These are phyloP conservation scores for Acanthamoeba sp. DNA, from an alignment of 208 protist genomes.

Conservation along the genomic window DNA sequence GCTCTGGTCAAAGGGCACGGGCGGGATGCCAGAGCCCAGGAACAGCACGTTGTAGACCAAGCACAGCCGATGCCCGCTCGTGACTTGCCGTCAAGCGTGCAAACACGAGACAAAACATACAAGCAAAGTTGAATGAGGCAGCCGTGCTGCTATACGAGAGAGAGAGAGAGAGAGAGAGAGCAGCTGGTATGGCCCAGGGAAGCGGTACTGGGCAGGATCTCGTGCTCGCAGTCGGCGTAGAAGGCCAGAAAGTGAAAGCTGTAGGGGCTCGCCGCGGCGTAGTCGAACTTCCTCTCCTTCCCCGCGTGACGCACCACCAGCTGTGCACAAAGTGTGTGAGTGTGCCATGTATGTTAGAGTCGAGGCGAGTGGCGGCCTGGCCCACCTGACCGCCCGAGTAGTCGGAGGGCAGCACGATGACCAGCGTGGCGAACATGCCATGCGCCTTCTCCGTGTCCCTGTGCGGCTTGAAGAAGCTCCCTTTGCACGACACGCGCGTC, in stretches of 20 bases:
- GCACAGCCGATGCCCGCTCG: slow-evolving; percentile 2
- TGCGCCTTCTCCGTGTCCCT: slow-evolving; percentile 37
- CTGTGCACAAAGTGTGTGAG: neutral
- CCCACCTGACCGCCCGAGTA: slow-evolving; percentile 32
- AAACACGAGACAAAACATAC: too few relatives aligned
- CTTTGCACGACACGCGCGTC: too few relatives aligned
- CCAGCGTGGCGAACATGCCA: slow-evolving; percentile 66
- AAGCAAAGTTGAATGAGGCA: too few relatives aligned
- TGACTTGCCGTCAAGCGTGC: neutral
- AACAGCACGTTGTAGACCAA: slow-evolving; percentile 31
- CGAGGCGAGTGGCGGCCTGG: too few relatives aligned
- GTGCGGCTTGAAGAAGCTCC: slow-evolving; percentile 54
- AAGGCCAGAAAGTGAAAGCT: neutral
- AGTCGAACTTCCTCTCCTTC: neutral
- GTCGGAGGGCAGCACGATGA: slow-evolving; percentile 12
- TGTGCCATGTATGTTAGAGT: too few relatives aligned
- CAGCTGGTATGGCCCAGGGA: neutral
- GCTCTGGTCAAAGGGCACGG: neutral
- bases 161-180: too few relatives aligned
- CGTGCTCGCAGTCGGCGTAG: slow-evolving; percentile 38
- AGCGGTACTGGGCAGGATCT: neutral
- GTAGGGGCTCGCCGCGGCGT: neutral
- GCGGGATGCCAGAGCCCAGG: neutral
- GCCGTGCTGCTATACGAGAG: too few relatives aligned
- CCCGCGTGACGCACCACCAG: neutral